Conservation (phyloP, 208 protist genomes). For the Crithidia mellificae region DNA sequence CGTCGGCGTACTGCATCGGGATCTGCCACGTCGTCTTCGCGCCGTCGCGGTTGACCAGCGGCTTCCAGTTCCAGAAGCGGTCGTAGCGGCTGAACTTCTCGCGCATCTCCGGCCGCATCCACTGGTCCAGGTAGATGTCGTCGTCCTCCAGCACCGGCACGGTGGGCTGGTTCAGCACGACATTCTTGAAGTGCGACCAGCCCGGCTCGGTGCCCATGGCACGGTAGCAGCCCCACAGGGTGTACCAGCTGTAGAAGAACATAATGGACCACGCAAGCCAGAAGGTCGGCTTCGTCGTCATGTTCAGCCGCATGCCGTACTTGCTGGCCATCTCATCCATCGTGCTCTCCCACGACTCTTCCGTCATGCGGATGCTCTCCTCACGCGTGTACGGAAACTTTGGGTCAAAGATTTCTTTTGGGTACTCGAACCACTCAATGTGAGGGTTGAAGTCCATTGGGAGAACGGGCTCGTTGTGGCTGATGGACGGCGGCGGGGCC, state of each 20-base stretch:
- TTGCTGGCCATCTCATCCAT: constrained; percentile 90
- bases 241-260: constrained; percentile 89
- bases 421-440: constrained; percentile 93
- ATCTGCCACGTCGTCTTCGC: constrained; percentile 80
- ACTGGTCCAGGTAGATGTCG: constrained; percentile 90
- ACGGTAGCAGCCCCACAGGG: constrained; percentile 89
- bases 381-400: constrained; percentile 91
- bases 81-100: constrained; percentile 83
- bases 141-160: constrained; percentile 85
- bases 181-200: constrained; percentile 77
- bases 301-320: constrained; percentile 88
- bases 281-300: constrained; percentile 83
- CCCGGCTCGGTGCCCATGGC: constrained; percentile 81
- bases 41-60: constrained; percentile 79
- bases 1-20: constrained; percentile 74
- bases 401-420: constrained; percentile 88
- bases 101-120: constrained; percentile 83
- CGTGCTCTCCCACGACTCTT: constrained; percentile 88
- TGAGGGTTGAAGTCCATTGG: constrained; percentile 92
- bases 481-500: constrained; percentile 62
- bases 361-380: constrained; percentile 88
- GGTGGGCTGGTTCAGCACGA: constrained; percentile 74
- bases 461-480: constrained; percentile 79
- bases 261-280: constrained; percentile 86
- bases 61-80: constrained; percentile 91